Evolutionary conservation across 2,329 filamentous ascomycete species (phyloP).

Genomic region (Clonostachys rosea): DNA sequence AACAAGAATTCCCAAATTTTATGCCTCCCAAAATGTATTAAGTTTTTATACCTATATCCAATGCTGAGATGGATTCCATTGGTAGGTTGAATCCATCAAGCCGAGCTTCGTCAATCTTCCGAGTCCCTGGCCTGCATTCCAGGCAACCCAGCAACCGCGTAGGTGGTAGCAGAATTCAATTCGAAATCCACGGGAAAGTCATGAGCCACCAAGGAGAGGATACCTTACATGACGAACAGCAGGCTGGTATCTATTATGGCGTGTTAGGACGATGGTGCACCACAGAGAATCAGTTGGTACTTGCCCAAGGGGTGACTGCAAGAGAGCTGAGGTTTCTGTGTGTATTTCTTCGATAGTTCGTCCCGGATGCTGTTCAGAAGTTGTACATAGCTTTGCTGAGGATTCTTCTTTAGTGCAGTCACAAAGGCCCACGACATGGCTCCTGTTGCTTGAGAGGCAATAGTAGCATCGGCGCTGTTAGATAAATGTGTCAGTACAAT

Average conservation of each 20-base stretch:
- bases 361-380: constrained; percentile 94
- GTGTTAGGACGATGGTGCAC: constrained; percentile 12
- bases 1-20: no score
- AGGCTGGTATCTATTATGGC: constrained; percentile 52
- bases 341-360: constrained; percentile 81
- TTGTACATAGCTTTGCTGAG: constrained; percentile 96
- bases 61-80: no score
- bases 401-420: constrained; percentile 87
- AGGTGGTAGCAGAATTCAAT: no score
- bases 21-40: no score
- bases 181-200: no score
- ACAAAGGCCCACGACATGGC: constrained; percentile 99
- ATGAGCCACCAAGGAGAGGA: no score
- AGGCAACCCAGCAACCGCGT: no score
- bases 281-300: constrained; percentile 20
- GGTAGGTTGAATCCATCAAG: no score
- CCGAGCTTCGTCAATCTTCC: no score
- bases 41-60: no score
- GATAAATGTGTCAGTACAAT: constrained; percentile 1
- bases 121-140: no score
- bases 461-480: constrained; percentile 81
- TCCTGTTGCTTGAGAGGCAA: constrained; percentile 84
- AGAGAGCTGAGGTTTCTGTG: constrained; percentile 93
- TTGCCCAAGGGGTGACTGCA: constrained; percentile 95
- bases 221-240: constrained; percentile 54